Conservation (phyloP, 306 rosid genomes). For the Glycine tomentella region DNA sequence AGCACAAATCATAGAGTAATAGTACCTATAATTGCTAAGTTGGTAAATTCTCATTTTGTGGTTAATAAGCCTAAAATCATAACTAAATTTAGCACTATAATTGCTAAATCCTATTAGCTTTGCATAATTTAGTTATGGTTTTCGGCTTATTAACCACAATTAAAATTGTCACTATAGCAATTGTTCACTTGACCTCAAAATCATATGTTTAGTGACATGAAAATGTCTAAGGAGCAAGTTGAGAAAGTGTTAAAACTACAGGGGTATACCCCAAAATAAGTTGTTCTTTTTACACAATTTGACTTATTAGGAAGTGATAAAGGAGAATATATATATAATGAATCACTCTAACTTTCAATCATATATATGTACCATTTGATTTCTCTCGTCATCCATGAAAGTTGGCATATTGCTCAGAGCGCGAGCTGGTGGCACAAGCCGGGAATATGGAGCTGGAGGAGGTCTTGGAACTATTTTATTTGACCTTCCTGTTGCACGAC, state of each 20-base stretch:
- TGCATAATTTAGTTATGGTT: neutral
- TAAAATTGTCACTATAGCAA: too few species aligned
- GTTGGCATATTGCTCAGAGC: slow-evolving; percentile 50
- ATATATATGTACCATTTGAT: slow-evolving; percentile 55
- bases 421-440: slow-evolving; percentile 48
- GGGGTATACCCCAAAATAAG: neutral
- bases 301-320: slow-evolving; percentile 13
- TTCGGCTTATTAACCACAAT: neutral
- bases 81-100: neutral
- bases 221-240: neutral
- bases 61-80: neutral
- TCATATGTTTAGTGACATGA: neutral
- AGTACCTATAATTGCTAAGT: neutral
- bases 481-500: slow-evolving; percentile 65
- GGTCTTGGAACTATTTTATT: slow-evolving; percentile 69
- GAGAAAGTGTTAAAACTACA: neutral
- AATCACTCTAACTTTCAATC: slow-evolving; percentile 2
- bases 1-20: neutral
- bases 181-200: neutral
- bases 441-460: slow-evolving; percentile 70
- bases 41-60: neutral
- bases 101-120: neutral
- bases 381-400: slow-evolving; percentile 53
- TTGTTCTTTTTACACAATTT: slow-evolving; percentile 11
- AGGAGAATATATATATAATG: neutral